Percentiles rank a stretch among this genome's conserved stretches.
phyloP scores from a whole-genome alignment of 139 green algal species.

The Axilococcus clingmanii region DNA sequence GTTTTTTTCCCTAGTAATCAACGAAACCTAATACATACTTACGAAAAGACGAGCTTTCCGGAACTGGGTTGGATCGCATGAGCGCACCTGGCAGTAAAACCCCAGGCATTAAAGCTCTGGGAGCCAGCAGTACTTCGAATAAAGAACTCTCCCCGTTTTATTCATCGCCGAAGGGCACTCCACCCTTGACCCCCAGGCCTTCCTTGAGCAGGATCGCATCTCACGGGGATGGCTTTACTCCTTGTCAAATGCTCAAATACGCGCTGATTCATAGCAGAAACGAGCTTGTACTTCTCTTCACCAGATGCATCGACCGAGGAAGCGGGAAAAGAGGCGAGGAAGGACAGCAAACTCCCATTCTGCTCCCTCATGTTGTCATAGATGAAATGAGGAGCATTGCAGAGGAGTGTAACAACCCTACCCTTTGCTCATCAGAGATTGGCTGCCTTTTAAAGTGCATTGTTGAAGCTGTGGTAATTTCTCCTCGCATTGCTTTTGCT shows the following conservation, averaged over 20 bases:
- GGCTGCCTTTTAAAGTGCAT: constrained; percentile 8
- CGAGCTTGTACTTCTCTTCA: constrained; percentile 28
- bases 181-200: background rate
- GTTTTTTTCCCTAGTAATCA: too few relatives aligned
- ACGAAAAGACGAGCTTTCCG: too few relatives aligned
- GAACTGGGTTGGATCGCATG: too few relatives aligned
- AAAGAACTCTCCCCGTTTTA: constrained; percentile 1
- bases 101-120: too few relatives aligned
- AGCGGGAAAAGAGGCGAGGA: constrained; percentile 11
- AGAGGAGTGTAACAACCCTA: constrained; percentile 9
- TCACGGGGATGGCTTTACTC: background rate
- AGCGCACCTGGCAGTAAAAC: too few relatives aligned
- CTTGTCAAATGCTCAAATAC: constrained; percentile 11
- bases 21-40: too few relatives aligned
- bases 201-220: background rate
- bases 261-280: constrained; percentile 15
- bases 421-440: constrained; percentile 15
- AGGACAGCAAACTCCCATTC: constrained; percentile 18
- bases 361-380: constrained; percentile 32
- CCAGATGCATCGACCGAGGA: constrained; percentile 5
- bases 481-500: constrained; percentile 33
- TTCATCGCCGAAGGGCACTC: constrained; percentile 8
- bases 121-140: too few relatives aligned
- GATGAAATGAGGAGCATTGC: constrained; percentile 26
- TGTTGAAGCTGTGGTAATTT: constrained; percentile 33